Conservation (phyloP, 805 yeast genomes). For the Wickerhamiella azyma region DNA sequence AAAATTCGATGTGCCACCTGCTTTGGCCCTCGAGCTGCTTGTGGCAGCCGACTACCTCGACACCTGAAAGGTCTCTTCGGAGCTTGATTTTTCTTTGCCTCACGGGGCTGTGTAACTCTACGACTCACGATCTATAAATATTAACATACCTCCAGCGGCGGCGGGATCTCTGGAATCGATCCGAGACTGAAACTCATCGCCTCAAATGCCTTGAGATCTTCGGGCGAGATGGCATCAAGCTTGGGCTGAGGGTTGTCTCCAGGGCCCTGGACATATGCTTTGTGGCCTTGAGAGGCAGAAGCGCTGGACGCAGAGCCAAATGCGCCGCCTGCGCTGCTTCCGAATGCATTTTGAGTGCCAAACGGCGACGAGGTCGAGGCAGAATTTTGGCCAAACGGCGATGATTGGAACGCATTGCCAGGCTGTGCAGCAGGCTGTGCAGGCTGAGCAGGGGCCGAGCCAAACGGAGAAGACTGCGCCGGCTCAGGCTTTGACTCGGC, state of each 20-base stretch:
- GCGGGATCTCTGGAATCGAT: neutral
- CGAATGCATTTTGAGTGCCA: neutral
- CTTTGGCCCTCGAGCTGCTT: constrained; percentile 76
- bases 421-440: too few species aligned
- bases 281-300: neutral
- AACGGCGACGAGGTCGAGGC: neutral
- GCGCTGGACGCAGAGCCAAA: neutral
- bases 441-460: too few species aligned
- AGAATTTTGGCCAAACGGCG: neutral
- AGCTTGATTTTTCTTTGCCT: too few species aligned
- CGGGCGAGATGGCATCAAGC: neutral
- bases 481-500: neutral
- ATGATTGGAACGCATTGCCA: neutral
- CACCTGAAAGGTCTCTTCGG: constrained; percentile 17
- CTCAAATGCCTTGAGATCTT: constrained; percentile 2
- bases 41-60: constrained; percentile 89
- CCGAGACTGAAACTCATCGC: constrained; percentile 2
- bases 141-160: constrained; percentile 2
- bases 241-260: constrained; percentile 1
- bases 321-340: neutral
- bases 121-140: neutral
- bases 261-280: constrained; percentile 1
- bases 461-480: too few species aligned
- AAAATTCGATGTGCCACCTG: constrained; percentile 80
- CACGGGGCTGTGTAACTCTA: too few species aligned